Base-by-base conservation (phyloP, 2,329 filamentous ascomycete genomes). In the Cephalotrichum gorgonifer region DNA sequence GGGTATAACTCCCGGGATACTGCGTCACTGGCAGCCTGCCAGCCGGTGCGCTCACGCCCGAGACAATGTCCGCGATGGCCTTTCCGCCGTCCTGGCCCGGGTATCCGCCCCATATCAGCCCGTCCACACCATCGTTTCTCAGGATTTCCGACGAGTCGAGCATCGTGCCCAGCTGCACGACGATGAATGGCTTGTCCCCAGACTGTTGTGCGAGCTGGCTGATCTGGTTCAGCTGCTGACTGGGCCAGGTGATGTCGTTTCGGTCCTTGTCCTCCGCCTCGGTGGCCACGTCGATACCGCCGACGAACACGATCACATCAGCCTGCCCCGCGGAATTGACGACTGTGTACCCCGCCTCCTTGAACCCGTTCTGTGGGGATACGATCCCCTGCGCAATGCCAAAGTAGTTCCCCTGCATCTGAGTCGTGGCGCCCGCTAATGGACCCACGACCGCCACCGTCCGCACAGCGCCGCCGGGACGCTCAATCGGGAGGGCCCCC, bases 381-480 rank as follows among this genome's bases (percentile, higher is more conserved):
- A 41, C 45, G 35, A 47, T 47, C 22, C 25, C 28, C 26, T 47
- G 45, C 6, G 45, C 22, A 12, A 47, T 47, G 20, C 45, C 45
- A 15, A 47, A 47, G 23, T 47, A 47, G 45, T 47, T 47, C 12
- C 45, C 45, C n/a, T 47, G 45, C 45, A 47, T 47, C 26, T 47
- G 45, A 14, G 45, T 47, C 22, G 45, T 47, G 2, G 45, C 45
- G 7, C 31, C 45, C n/a, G 45, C 45, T 12, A 47, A 31, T 7
- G 45, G 45, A 11, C 91, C 91, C 56, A 96, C 78, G 48, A 89
- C 80, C 17, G 79, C 85, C 27, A 90, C 69, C 57, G 86, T 85
- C 59, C 78, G 83, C 6, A 47, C 28, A n/a, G 45, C 14, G 14
- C 45, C 45, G 33, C 72, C 71, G 56, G 91, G 86, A 61, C 82